Evolutionary conservation across 1,284 basidiomycete genomes (phyloP), one percentile per base, ranked within the genome.

Genomic region (Porphyrellus sp.): DNA sequence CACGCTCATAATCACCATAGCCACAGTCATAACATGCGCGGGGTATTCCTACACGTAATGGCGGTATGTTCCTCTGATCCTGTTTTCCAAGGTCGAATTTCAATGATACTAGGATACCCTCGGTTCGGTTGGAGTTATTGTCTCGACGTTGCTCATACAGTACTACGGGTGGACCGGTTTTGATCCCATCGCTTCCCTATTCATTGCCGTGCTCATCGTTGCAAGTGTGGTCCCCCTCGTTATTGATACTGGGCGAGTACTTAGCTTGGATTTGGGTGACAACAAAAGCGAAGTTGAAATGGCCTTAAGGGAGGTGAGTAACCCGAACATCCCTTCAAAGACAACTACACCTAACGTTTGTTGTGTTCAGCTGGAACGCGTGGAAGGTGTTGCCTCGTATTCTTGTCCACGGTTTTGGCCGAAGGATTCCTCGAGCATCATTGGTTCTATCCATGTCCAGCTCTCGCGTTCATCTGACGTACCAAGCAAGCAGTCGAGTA

Each of bases 161-260:
- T 87, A 87, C 54, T 99, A 97, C 62, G 96, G 96, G n/a, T 99
- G 95, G 95, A 99, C 97, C 3, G 95, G 95, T 16, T 99, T 98
- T 68, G 97, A 99, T 71, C 97, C 97, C 3, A 94, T 99, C 56
- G 97, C 97, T 0, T 97, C 93, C 11, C 76, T 99, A 34, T 95
- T 99, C 69, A 99, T 99, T 62, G 97, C 97, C 1, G 74, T 92
- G 9, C 77, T 99, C 57, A 99, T 99, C 62, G 91, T 93, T 25
- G 96, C 91, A 4, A 94, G 91, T 63, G 97, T 99, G 20, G 79
- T 97, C 20, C 97, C 97, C 8, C 83, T 99, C 35, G 93, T 99
- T 20, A 80, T 96, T 54, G 97, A 99, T 67, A 91, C 91, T 0
- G 96, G 92, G 0, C 86, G 85, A 63, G 85, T 99, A 11, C 78